These are phyloP conservation scores for Vickermania spadyakhi DNA, from an alignment of 208 protist species.

Conservation along the genomic window DNA sequence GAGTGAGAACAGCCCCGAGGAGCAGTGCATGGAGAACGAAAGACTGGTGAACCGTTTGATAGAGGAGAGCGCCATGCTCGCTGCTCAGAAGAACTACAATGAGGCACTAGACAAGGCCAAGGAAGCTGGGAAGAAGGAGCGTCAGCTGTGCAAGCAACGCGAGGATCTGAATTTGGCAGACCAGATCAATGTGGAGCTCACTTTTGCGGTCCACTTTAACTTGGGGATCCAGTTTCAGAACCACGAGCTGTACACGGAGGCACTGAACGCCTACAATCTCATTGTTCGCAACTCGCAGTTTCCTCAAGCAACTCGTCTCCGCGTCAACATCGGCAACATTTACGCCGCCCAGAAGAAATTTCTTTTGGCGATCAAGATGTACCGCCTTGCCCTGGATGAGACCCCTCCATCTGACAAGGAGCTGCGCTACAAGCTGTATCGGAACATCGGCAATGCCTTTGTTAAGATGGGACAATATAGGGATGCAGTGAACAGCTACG, in stretches of 20 bases:
- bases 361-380: slow-evolving; percentile 95
- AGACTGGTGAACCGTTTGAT: slow-evolving; percentile 90
- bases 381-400: slow-evolving; percentile 93
- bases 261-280: slow-evolving; percentile 92
- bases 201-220: slow-evolving; percentile 95
- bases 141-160: slow-evolving; percentile 84
- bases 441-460: slow-evolving; percentile 96
- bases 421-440: slow-evolving; percentile 90
- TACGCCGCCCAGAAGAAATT: slow-evolving; percentile 96
- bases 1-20: slow-evolving; percentile 87
- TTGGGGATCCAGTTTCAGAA: slow-evolving; percentile 94
- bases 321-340: slow-evolving; percentile 98
- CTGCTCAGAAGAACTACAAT: slow-evolving; percentile 76
- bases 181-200: slow-evolving; percentile 95
- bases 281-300: slow-evolving; percentile 95
- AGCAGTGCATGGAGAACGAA: slow-evolving; percentile 90
- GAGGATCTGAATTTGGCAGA: slow-evolving; percentile 82
- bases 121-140: slow-evolving; percentile 90
- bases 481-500: slow-evolving; percentile 92
- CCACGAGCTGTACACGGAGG: slow-evolving; percentile 92
- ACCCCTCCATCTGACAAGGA: slow-evolving; percentile 85
- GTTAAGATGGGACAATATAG: slow-evolving; percentile 96
- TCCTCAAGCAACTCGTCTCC: slow-evolving; percentile 85
- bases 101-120: slow-evolving; percentile 93
- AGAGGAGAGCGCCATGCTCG: slow-evolving; percentile 90